Evolutionary conservation across 2,329 filamentous ascomycete species (phyloP).

Genomic region (Fusarium nurragi): DNA sequence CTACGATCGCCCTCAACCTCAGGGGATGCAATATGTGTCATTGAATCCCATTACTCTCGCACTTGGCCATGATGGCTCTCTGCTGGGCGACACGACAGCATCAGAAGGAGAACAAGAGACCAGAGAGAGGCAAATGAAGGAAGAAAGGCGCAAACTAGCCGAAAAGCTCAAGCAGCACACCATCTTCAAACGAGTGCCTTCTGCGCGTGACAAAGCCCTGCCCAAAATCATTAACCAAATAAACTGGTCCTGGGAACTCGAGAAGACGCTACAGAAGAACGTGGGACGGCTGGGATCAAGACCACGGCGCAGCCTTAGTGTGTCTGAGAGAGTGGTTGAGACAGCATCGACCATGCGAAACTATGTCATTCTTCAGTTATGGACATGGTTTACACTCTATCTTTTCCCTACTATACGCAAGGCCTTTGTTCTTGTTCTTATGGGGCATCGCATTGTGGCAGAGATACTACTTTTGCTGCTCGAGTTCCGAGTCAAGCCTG

Average conservation of each 20-base stretch:
- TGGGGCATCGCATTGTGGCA: constrained; percentile 81
- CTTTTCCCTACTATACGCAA: constrained; percentile 79
- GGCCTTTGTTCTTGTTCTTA: constrained; percentile 79
- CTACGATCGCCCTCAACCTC: constrained; percentile 86
- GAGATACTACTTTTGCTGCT: constrained; percentile 82
- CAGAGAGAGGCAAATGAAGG: constrained; percentile 66
- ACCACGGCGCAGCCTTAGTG: constrained; percentile 85
- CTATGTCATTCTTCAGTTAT: constrained; percentile 73
- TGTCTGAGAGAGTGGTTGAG: constrained; percentile 93
- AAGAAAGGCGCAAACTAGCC: constrained; percentile 72
- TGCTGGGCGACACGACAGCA: constrained; percentile 48
- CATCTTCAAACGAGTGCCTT: constrained; percentile 78
- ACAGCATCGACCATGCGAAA: constrained; percentile 89
- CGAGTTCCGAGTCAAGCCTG: constrained; percentile 83
- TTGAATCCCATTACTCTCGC: constrained; percentile 88
- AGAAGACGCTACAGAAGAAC: constrained; percentile 87
- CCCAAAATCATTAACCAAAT: constrained; percentile 88
- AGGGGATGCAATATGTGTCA: constrained; percentile 95
- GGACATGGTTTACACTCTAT: constrained; percentile 77
- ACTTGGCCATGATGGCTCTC: constrained; percentile 74
- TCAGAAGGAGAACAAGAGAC: constrained; percentile 78
- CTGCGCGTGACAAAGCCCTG: constrained; percentile 83
- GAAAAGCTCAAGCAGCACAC: constrained; percentile 91
- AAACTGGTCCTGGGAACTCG: constrained; percentile 94
- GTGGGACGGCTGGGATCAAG: constrained; percentile 84